Base-by-base conservation (phyloP, 148 eudicot genomes). In the Cornus kousa region DNA sequence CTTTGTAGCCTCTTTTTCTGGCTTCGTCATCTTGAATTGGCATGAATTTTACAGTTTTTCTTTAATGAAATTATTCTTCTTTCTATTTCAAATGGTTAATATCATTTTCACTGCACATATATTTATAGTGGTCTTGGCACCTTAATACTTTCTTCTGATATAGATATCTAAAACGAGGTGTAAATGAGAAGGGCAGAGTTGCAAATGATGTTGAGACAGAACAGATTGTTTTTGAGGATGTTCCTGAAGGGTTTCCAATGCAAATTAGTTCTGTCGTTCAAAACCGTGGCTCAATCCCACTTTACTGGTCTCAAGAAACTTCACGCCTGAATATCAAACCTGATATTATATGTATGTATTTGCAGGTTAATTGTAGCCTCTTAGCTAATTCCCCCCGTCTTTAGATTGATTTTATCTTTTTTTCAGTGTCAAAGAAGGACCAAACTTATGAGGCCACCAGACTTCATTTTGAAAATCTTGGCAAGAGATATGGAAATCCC, bases 141-240 rank as follows among this genome's bases (percentile, higher is more conserved):
- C 16, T 32, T 55, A 32, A 23, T 80, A 14, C n/a, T 79, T 32
- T 72, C 50, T 72, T 74, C 50, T 71, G 66, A 70, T 37, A 5
- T 62, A 94, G 99, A 85, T 96, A 93, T 80, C 83, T 96, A 74
- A 96, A 90, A 85, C 91, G 98, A 60, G 98, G 99, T 70, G 97
- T 96, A 37, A 96, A 96, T 83, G 95, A 93, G 82, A 89, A 88
- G 77, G 98, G 98, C 17, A 86, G 91, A 81, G 99, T 93, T 37
- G 98, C 99, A 55, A 96, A 96, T 84, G 99, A 96, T 83, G 99
- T 96, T 22, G 98, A 96, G 84, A 96, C 95, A 19, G 99, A 96
- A 80, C 99, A 96, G 60, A 93, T 96, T 85, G 89, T 96, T 43
- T 86, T 83, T 81, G 97, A 96, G 85, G 92, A 93, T 87, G 85